phyloP scores from a whole-genome alignment of 192 early-diverging fungal species.

The Paraglomus brasilianum region DNA sequence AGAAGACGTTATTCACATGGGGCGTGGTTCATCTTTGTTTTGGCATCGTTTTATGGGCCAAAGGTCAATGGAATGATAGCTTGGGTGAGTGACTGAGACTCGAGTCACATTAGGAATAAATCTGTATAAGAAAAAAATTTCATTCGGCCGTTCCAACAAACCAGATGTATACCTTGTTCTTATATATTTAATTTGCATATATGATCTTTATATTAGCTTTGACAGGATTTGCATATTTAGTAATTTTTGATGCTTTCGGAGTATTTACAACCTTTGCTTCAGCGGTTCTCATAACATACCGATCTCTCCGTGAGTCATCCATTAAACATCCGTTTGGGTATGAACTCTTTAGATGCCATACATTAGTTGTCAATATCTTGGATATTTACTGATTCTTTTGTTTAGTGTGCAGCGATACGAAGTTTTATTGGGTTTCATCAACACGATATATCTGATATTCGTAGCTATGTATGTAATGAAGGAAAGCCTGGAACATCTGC shows the following conservation, averaged over 20 bases:
- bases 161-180: background rate
- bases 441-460: constrained; percentile 54
- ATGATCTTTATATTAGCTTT: too few relatives aligned
- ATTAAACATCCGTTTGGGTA: constrained; percentile 61
- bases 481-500: constrained; percentile 57
- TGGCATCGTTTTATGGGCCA: constrained; percentile 44
- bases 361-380: background rate
- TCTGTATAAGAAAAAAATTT: background rate
- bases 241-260: constrained; percentile 61
- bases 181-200: background rate
- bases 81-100: constrained; percentile 49
- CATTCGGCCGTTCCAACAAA: background rate
- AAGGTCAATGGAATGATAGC: constrained; percentile 44
- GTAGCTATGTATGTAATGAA: constrained; percentile 58
- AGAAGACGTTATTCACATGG: constrained; percentile 60
- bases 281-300: constrained; percentile 43
- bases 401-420: constrained; percentile 52
- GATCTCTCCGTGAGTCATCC: constrained; percentile 42
- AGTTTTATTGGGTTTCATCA: constrained; percentile 52
- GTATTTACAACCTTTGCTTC: constrained; percentile 54
- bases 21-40: constrained; percentile 43
- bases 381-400: background rate
- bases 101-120: background rate
- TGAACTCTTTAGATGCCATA: too few relatives aligned
- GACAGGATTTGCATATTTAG: constrained; percentile 49